Evolutionary conservation across 2,329 filamentous ascomycete species (phyloP), one percentile per base, ranked within the genome.

Genomic region (Pyricularia sp.): DNA sequence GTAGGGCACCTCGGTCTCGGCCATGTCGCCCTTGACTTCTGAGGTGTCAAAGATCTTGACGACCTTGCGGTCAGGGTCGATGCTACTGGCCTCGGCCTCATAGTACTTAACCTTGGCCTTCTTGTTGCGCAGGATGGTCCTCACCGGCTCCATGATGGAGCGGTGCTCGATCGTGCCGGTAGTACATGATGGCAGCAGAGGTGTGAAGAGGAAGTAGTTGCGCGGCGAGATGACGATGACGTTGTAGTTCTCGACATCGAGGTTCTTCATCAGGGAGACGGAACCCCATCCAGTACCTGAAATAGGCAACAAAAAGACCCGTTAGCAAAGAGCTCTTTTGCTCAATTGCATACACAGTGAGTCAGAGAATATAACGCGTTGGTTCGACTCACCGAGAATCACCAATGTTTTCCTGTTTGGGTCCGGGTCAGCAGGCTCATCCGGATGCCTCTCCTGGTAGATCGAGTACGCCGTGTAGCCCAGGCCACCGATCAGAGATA

Each of bases 151-250:
- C 95, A 99, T 99, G 81, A 99, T 99, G 77, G 94, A 98, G 79
- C 95, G 93, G 84, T 98, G 95, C 86, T 99, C 95, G 80, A 99
- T 95, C 75, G 93, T 91, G 76, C 95, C 95, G 73, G 94, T 97
- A 68, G 95, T 98, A 83, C 95, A 99, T 78, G 94, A 98, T 73
- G 95, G 95, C 71, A 99, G 88, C 70, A 99, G 89, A 70, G 95
- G 95, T 33, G 95, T 99, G 86, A 99, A 99, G 74, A 99, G 90
- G 89, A 99, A 99, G 88, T 97, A 99, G 84, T 99, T 99, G 79
- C 95, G 92, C 68, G 95, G 95, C 66, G 95, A 98, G 79, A 99
- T 92, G 79, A 99, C 93, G 78, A 98, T 81, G 80, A 98, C 94
- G 80, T 99, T 98, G 88, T 98, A 99, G 86, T 98, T 97, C 80